These are phyloP conservation scores for Ophiocordyceps camponoti-saundersi DNA, from an alignment of 2,329 filamentous ascomycete genomes.

Conservation along the genomic window DNA sequence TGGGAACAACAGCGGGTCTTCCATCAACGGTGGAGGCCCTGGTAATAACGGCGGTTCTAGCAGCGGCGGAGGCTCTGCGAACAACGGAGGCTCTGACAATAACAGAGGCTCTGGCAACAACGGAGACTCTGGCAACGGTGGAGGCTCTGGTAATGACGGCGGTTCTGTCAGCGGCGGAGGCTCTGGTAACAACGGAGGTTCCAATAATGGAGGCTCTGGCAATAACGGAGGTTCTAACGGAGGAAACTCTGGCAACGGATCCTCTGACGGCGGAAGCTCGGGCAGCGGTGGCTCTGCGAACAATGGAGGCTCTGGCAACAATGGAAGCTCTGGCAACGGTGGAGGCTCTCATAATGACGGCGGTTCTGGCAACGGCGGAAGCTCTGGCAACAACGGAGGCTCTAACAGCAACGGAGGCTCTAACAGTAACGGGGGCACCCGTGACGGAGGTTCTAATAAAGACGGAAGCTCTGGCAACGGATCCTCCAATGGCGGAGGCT, in stretches of 20 bases:
- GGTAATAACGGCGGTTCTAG: not conserved
- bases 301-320: not conserved
- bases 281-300: too few relatives aligned
- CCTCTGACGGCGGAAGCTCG: too few relatives aligned
- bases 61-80: not conserved
- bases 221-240: not conserved
- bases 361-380: too few relatives aligned
- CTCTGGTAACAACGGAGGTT: not conserved
- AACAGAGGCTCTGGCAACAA: not conserved
- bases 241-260: not conserved
- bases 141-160: not conserved
- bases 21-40: not conserved
- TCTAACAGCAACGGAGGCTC: too few relatives aligned
- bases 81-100: not conserved
- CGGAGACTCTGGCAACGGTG: not conserved
- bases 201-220: not conserved
- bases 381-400: too few relatives aligned
- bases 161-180: too few relatives aligned
- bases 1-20: not conserved
- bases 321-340: not conserved
- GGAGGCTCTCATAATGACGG: not conserved
- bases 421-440: too few relatives aligned
- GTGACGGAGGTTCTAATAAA: too few relatives aligned
- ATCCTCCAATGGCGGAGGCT: not conserved
- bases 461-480: too few relatives aligned